These are phyloP conservation scores for Pseudogymnoascus sp. DNA, from an alignment of 2,329 filamentous ascomycete genomes.

Conservation along the genomic window DNA sequence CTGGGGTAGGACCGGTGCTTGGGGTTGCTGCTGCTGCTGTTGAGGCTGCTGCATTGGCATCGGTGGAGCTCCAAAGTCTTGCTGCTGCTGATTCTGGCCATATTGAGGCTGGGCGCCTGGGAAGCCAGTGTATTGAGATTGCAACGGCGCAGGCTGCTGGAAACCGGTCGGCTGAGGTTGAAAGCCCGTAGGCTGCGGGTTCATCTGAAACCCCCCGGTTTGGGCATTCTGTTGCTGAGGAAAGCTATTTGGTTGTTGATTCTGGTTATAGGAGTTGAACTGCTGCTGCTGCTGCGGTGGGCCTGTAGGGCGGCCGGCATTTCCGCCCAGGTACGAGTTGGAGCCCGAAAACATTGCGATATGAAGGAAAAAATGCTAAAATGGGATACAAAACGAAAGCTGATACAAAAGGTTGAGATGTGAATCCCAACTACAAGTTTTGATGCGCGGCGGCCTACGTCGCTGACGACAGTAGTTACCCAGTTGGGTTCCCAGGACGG, in stretches of 20 bases:
- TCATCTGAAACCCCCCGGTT: constrained; percentile 18
- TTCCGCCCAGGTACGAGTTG: constrained; percentile 76
- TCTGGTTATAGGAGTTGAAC: constrained; percentile 36
- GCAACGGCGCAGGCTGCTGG: constrained; percentile 42
- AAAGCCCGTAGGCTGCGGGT: constrained; percentile 24
- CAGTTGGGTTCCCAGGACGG: constrained; percentile 4
- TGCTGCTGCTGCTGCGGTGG: constrained; percentile 50
- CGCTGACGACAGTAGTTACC: constrained; percentile 10
- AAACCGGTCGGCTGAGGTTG: constrained; percentile 54
- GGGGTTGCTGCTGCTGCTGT: constrained; percentile 50
- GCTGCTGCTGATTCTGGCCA: constrained; percentile 41
- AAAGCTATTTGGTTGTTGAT: constrained; percentile 24
- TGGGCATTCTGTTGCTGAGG: constrained; percentile 31
- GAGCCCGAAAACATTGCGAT: constrained; percentile 78
- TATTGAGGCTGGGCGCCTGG: constrained; percentile 37
- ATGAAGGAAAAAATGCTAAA: constrained; percentile 13
- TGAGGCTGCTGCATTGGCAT: constrained; percentile 34
- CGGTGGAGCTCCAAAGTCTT: constrained; percentile 29
- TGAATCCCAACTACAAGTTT: constrained; percentile 3
- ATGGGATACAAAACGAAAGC: constrained; percentile 12
- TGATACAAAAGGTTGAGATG: constrained; percentile 11
- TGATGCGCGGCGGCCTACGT: constrained; percentile 7
- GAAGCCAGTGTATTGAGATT: constrained; percentile 56
- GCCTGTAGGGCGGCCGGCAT: constrained; percentile 65
- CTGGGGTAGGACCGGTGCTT: constrained; percentile 56